phyloP scores from a whole-genome alignment of 305 asterid species.

The Fraxinus xanthoxyloides region DNA sequence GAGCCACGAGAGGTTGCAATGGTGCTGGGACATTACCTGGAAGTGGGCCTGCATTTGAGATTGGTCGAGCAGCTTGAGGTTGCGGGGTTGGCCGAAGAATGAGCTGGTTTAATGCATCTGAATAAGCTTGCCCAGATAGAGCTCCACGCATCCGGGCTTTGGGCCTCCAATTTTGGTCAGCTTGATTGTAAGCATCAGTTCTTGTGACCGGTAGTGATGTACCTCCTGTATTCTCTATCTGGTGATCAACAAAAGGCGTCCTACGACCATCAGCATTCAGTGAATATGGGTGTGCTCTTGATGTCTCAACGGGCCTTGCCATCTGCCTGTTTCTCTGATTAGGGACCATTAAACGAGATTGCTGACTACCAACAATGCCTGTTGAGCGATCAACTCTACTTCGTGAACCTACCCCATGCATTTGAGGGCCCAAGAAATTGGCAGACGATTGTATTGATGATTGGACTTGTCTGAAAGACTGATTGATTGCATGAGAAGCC shows the following conservation, averaged over 20 bases:
- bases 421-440: conserved; percentile 29
- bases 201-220: conserved; percentile 32
- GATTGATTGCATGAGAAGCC: conserved; percentile 28
- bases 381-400: conserved; percentile 23
- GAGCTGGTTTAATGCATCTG: conserved; percentile 48
- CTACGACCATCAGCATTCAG: conserved; percentile 26
- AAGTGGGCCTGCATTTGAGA: conserved; percentile 20
- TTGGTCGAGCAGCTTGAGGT: conserved; percentile 49
- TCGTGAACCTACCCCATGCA: conserved; percentile 30
- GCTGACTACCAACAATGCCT: conserved; percentile 31
- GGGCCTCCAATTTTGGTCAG: conserved; percentile 74
- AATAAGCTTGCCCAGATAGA: conserved; percentile 63
- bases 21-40: conserved; percentile 31
- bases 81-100: conserved; percentile 50
- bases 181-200: conserved; percentile 24
- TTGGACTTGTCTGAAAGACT: conserved; percentile 29
- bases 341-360: conserved; percentile 27
- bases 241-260: conserved; percentile 30
- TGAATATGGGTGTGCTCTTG: conserved; percentile 28
- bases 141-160: conserved; percentile 91
- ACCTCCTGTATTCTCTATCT: conserved; percentile 26
- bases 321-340: conserved; percentile 35
- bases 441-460: conserved; percentile 30
- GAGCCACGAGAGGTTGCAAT: conserved; percentile 35
- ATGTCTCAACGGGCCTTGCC: conserved; percentile 27